phyloP scores from a whole-genome alignment of 2,329 filamentous ascomycete species.

The Harringtonia aguacate region DNA sequence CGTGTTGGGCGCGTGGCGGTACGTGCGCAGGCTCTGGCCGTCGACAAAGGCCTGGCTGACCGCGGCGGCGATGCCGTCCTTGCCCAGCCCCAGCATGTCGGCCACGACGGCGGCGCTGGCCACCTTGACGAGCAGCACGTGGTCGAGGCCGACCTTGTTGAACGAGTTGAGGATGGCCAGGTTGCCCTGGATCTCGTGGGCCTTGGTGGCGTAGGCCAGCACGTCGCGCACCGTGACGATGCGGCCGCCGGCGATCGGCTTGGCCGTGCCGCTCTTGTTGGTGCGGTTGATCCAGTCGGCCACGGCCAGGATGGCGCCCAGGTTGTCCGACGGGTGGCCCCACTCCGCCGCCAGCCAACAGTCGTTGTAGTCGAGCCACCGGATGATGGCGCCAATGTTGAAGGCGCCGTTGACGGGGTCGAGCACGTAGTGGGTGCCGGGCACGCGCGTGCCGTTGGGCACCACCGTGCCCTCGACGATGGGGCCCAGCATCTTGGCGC shows the following conservation, averaged over 20 bases:
- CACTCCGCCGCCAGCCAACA: slow-evolving; percentile 92
- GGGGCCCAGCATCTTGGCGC: slow-evolving; percentile 87
- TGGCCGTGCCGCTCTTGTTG: slow-evolving; percentile 37
- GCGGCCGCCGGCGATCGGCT: slow-evolving; percentile 65
- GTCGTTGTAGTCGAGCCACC: slow-evolving; percentile 99
- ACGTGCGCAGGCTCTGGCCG: slow-evolving; percentile 89
- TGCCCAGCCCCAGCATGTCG: slow-evolving; percentile 83
- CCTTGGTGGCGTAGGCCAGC: slow-evolving; percentile 96
- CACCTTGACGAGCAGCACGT: slow-evolving; percentile 97
- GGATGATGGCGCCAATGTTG: slow-evolving; percentile 98
- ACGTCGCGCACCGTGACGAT: slow-evolving; percentile 83
- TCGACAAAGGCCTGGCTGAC: slow-evolving; percentile 97
- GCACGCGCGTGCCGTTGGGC: slow-evolving; percentile 83
- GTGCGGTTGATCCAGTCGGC: slow-evolving; percentile 97
- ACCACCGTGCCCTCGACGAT: slow-evolving; percentile 83
- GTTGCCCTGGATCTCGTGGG: slow-evolving; percentile 97
- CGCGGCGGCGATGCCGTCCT: slow-evolving; percentile 87
- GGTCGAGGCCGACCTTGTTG: slow-evolving; percentile 97
- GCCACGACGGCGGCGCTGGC: slow-evolving; percentile 89
- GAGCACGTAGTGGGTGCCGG: slow-evolving; percentile 85
- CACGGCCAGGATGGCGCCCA: slow-evolving; percentile 91
- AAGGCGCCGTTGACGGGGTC: slow-evolving; percentile 94
- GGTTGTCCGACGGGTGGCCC: slow-evolving; percentile 97
- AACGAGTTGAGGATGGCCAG: slow-evolving; percentile 94
- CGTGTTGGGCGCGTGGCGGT: slow-evolving; percentile 96